phyloP scores from a whole-genome alignment of 108 stramenopile species.

The Pseudonitzschia delicatissima region DNA sequence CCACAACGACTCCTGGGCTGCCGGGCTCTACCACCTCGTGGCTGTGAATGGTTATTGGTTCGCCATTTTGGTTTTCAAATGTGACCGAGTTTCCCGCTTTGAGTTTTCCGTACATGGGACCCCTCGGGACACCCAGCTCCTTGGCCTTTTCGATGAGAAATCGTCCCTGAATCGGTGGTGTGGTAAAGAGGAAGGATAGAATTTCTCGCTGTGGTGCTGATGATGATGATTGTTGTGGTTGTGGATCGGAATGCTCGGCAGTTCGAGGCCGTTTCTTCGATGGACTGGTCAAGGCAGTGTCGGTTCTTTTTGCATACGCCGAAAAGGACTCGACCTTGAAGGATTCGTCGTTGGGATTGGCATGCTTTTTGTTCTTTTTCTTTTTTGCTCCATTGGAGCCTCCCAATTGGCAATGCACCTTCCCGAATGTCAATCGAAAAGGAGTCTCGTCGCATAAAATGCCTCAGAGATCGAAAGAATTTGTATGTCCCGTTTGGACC shows the following conservation, averaged over 20 bases:
- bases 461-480: conserved; percentile 66
- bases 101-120: conserved; percentile 80
- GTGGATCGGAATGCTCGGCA: neutral
- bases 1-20: conserved; percentile 58
- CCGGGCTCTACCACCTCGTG: conserved; percentile 64
- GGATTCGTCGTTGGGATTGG: conserved; percentile 16
- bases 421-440: conserved; percentile 67
- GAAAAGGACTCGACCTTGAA: conserved; percentile 31
- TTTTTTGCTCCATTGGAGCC: conserved; percentile 18
- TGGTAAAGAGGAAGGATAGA: conserved; percentile 63
- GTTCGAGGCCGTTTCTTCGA: conserved; percentile 6
- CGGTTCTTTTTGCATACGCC: neutral
- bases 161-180: conserved; percentile 70
- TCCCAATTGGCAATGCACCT: conserved; percentile 30
- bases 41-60: conserved; percentile 44
- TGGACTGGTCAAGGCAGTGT: neutral
- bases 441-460: conserved; percentile 78
- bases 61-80: conserved; percentile 24
- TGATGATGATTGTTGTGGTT: neutral
- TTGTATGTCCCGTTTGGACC: conserved; percentile 67
- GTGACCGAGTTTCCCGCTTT: conserved; percentile 81
- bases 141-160: conserved; percentile 71
- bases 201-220: conserved; percentile 21
- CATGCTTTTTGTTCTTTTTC: conserved; percentile 35
- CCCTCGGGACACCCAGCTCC: conserved; percentile 71